Evolutionary conservation across 371 early-diverging fungal species (phyloP).

Genomic region (Coemansia sp.): DNA sequence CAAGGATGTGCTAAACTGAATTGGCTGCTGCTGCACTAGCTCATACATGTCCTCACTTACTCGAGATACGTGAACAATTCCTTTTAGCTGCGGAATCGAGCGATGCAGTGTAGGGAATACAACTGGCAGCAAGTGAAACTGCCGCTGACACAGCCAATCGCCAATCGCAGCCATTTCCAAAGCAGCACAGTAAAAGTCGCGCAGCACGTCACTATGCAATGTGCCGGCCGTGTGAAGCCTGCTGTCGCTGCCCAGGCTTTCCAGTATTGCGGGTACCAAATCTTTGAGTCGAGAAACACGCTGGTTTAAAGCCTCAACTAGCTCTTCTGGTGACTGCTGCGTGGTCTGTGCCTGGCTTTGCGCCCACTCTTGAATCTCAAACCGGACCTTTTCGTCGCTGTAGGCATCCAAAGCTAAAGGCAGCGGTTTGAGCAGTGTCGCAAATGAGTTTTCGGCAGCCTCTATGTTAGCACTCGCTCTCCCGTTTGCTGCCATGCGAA

Average conservation of each 20-base stretch:
- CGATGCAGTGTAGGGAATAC: slow-evolving; percentile 24
- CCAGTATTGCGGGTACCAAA: slow-evolving; percentile 17
- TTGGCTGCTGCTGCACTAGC: slow-evolving; percentile 19
- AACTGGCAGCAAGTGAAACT: slow-evolving; percentile 21
- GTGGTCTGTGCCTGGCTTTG: slow-evolving; percentile 1
- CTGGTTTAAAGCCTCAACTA: slow-evolving; percentile 8
- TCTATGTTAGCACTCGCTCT: background rate
- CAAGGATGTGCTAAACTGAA: slow-evolving; percentile 12
- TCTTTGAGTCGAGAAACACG: slow-evolving; percentile 23
- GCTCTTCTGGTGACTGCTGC: slow-evolving; percentile 13
- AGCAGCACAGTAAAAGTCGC: slow-evolving; percentile 26
- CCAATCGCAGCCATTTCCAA: slow-evolving; percentile 34
- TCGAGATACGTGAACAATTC: slow-evolving; percentile 16
- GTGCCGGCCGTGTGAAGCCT: background rate
- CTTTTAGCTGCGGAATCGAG: slow-evolving; percentile 22
- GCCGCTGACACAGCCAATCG: slow-evolving; percentile 35
- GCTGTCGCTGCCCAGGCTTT: background rate
- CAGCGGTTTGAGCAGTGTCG: slow-evolving; percentile 12
- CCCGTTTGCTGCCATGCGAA: background rate
- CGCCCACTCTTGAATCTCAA: slow-evolving; percentile 34
- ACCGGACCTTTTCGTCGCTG: slow-evolving; percentile 9
- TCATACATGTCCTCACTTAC: slow-evolving; percentile 38
- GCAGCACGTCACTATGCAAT: slow-evolving; percentile 24
- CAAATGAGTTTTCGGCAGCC: slow-evolving; percentile 10
- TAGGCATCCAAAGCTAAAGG: background rate